phyloP scores from a whole-genome alignment of 2,329 filamentous ascomycete species.

The Calonectria pseudoreteaudii region DNA sequence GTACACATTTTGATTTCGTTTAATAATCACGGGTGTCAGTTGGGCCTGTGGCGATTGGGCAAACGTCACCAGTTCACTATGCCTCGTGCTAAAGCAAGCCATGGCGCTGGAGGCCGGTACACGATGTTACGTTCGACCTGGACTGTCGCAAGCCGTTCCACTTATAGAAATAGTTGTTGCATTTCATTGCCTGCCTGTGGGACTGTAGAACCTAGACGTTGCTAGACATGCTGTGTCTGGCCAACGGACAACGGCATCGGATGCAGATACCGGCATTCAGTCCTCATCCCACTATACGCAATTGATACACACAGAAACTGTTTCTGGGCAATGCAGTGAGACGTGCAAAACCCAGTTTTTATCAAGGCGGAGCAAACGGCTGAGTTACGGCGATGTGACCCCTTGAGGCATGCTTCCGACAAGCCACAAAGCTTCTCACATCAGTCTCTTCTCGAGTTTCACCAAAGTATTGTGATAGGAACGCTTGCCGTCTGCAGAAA shows the following conservation, averaged over 20 bases:
- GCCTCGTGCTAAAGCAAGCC: not conserved
- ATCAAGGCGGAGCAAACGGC: not conserved
- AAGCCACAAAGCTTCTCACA: slow-evolving; percentile 9
- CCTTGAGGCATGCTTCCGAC: not conserved
- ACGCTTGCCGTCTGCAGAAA: not conserved
- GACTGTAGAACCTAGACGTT: not conserved
- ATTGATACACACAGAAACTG: not conserved
- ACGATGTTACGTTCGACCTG: not conserved
- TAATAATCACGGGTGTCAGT: not conserved
- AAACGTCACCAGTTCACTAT: not conserved
- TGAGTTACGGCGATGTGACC: not conserved
- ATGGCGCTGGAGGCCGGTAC: not conserved
- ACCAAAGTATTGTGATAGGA: not conserved
- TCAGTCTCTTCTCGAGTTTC: not conserved
- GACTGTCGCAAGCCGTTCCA: slow-evolving; percentile 12
- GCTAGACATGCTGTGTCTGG: not conserved
- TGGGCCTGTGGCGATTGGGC: not conserved
- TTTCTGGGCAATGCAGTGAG: not conserved
- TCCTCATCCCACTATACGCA: not conserved
- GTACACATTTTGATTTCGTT: not conserved
- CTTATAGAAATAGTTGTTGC: slow-evolving; percentile 7
- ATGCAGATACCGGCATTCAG: not conserved
- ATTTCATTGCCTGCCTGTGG: slow-evolving; percentile 1
- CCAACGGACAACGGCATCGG: not conserved
- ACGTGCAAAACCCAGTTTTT: not conserved